phyloP scores from a whole-genome alignment of 495 filamentous ascomycete genomes.

The Penicillium goetzii region DNA sequence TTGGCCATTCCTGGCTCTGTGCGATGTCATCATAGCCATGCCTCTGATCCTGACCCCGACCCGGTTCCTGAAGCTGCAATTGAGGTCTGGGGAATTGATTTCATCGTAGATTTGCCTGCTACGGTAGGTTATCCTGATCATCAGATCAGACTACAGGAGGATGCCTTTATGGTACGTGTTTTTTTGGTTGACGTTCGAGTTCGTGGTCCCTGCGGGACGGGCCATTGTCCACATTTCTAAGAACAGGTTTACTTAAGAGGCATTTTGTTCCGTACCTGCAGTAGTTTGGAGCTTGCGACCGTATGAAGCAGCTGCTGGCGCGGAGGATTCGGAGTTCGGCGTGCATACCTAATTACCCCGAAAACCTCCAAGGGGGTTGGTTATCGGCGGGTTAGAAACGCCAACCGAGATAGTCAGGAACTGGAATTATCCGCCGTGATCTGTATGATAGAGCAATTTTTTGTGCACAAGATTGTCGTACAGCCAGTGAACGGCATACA shows the following conservation, averaged over 20 bases:
- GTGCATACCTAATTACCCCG: not conserved
- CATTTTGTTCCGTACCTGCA: not conserved
- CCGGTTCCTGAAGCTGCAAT: not conserved
- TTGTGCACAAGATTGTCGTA: not conserved
- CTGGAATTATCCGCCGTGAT: not conserved
- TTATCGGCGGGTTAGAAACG: not conserved
- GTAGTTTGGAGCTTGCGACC: not conserved
- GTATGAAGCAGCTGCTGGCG: not conserved
- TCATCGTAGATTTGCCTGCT: not conserved
- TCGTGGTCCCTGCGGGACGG: slow-evolving; percentile 4
- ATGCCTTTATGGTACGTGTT: not conserved
- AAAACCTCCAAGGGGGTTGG: not conserved
- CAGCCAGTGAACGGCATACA: not conserved
- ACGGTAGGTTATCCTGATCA: not conserved
- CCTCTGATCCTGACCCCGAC: not conserved
- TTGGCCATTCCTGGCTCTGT: not conserved
- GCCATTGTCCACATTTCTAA: not conserved
- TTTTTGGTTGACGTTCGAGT: not conserved
- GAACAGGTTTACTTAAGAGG: not conserved
- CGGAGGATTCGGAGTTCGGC: not conserved
- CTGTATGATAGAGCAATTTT: not conserved
- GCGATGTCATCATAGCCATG: slow-evolving; percentile 10
- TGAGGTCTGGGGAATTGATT: not conserved
- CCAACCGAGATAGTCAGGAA: not conserved
- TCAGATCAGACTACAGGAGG: not conserved